These are phyloP conservation scores for Candida sanyiensis DNA, from an alignment of 805 yeast species.

Conservation along the genomic window DNA sequence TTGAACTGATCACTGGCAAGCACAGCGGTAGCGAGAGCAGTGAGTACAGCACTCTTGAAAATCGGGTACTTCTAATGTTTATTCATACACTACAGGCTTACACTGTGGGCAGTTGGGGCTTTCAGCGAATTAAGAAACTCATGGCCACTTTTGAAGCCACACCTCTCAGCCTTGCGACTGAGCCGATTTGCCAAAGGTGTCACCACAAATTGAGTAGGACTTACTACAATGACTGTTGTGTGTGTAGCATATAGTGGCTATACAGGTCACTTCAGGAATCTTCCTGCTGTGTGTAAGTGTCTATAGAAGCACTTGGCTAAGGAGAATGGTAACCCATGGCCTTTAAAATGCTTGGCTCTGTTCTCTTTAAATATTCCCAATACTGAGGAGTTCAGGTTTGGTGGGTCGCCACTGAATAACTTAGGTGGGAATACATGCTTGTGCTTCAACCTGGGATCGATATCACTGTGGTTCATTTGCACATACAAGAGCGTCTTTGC, in stretches of 20 bases:
- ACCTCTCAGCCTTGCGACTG: neutral
- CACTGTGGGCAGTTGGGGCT: too few species aligned
- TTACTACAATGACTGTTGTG: neutral
- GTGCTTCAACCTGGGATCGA: neutral
- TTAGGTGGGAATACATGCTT: neutral
- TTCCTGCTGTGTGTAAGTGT: constrained; percentile 3
- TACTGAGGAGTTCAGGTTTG: neutral
- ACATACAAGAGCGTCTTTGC: constrained; percentile 39
- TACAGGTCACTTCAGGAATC: neutral
- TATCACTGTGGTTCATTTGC: neutral
- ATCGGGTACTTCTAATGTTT: neutral
- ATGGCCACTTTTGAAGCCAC: too few species aligned
- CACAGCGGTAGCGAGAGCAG: constrained; percentile 4
- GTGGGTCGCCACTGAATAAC: neutral
- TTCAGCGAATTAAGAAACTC: too few species aligned
- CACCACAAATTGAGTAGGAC: neutral
- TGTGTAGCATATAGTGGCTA: too few species aligned
- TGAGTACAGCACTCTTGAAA: neutral
- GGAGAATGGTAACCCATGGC: constrained; percentile 4
- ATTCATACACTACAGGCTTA: too few species aligned
- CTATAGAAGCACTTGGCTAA: constrained; percentile 4
- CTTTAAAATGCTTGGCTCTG: constrained; percentile 2
- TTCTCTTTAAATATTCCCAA: constrained; percentile 3
- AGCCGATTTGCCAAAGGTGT: neutral
- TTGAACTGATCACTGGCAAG: constrained; percentile 31